A percentile compares a stretch with the other conserved stretches of the same genome.
Evolutionary conservation across 148 eudicot species (phyloP).

Genomic region (Rhododendron mucronatum): DNA sequence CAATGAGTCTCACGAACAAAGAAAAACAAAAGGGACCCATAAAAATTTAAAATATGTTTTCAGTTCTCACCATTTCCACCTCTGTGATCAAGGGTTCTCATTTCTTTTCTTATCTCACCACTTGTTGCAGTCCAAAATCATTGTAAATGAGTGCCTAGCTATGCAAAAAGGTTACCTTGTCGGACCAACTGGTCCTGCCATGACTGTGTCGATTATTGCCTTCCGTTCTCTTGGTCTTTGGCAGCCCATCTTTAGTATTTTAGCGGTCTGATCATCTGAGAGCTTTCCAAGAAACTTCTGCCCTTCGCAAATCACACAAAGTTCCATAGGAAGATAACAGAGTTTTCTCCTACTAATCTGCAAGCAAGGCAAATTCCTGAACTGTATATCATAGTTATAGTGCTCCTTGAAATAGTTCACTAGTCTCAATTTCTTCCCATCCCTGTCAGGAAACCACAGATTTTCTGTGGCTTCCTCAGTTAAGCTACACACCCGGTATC

Average conservation of each 20-base stretch:
- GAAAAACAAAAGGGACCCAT: not conserved
- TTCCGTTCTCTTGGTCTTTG: constrained; percentile 77
- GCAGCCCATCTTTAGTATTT: constrained; percentile 81
- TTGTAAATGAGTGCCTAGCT: not conserved
- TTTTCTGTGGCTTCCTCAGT: constrained; percentile 70
- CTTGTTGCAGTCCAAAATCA: not conserved
- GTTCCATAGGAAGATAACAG: constrained; percentile 95
- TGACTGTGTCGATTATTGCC: constrained; percentile 65
- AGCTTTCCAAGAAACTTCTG: constrained; percentile 93
- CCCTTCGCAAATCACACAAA: constrained; percentile 91
- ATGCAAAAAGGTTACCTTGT: constrained; percentile 45
- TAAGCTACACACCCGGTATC: constrained; percentile 66
- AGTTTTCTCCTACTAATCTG: constrained; percentile 82
- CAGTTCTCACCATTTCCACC: not conserved
- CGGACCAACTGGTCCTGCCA: constrained; percentile 81
- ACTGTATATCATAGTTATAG: constrained; percentile 68
- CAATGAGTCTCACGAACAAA: not conserved
- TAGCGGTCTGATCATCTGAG: constrained; percentile 85
- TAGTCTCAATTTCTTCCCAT: constrained; percentile 56
- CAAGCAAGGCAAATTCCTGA: constrained; percentile 80
- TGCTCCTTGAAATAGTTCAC: constrained; percentile 84
- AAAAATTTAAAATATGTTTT: not conserved
- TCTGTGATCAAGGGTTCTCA: not conserved
- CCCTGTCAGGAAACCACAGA: constrained; percentile 71
- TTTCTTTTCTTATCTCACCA: not conserved